Evolutionary conservation across 2,329 filamentous ascomycete genomes (phyloP).

Genomic region (Microcyclosporella mali): DNA sequence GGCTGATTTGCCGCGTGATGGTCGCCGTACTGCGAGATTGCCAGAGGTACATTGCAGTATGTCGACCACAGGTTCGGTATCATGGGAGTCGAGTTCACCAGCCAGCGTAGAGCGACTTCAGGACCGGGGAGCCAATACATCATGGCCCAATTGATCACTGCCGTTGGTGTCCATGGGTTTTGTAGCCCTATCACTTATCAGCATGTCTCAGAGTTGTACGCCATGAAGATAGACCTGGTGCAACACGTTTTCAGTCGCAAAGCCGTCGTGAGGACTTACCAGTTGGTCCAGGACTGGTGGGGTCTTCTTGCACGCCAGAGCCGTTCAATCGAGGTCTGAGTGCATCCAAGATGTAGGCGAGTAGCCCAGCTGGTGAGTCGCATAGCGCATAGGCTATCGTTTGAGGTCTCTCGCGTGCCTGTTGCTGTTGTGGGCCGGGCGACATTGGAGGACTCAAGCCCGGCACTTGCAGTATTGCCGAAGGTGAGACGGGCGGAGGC

Average conservation of each 20-base stretch:
- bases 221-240: no score
- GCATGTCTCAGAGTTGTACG: no score
- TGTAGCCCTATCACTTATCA: background rate
- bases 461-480: background rate
- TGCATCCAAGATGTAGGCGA: slow-evolving; percentile 47
- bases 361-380: slow-evolving; percentile 55
- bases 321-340: slow-evolving; percentile 7
- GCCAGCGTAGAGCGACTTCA: slow-evolving; percentile 53
- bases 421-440: slow-evolving; percentile 7
- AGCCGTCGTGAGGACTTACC: background rate
- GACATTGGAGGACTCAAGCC: slow-evolving; percentile 15
- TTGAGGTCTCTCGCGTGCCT: slow-evolving; percentile 38
- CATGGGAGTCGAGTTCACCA: slow-evolving; percentile 30
- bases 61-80: slow-evolving; percentile 22
- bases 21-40: slow-evolving; percentile 36
- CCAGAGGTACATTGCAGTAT: slow-evolving; percentile 33
- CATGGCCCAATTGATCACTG: slow-evolving; percentile 56
- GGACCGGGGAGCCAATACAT: slow-evolving; percentile 62
- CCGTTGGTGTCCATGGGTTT: slow-evolving; percentile 34
- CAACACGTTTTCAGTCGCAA: background rate
- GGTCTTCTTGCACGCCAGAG: background rate
- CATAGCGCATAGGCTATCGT: slow-evolving; percentile 56
- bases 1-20: slow-evolving; percentile 9
- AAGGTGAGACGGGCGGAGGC: no score
- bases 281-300: background rate